Conservation (phyloP, 2,329 filamentous ascomycete species). For the Teratosphaeria zuluensis region DNA sequence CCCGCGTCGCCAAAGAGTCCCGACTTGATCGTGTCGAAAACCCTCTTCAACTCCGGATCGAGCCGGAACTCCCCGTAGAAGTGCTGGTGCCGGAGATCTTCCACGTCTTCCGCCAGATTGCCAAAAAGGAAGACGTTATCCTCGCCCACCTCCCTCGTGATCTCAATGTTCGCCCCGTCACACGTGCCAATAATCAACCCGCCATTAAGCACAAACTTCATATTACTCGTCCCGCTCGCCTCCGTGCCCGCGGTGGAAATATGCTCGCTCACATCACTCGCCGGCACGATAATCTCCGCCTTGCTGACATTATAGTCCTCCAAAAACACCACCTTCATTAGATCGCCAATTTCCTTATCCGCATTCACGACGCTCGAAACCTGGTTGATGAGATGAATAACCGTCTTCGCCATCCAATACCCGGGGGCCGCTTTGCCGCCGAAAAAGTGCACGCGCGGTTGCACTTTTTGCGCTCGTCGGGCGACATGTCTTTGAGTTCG, state of each 20-base stretch:
- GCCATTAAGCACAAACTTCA: slow-evolving; percentile 98
- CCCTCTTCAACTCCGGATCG: slow-evolving; percentile 69
- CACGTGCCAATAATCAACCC: slow-evolving; percentile 96
- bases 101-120: slow-evolving; percentile 89
- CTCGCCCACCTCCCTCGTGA: slow-evolving; percentile 66
- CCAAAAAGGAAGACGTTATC: slow-evolving; percentile 98
- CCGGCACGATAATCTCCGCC: slow-evolving; percentile 90
- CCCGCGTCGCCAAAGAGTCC: slow-evolving; percentile 71
- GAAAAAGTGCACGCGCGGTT: slow-evolving; percentile 87
- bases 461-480: slow-evolving; percentile 78
- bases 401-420: slow-evolving; percentile 99
- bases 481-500: slow-evolving; percentile 71
- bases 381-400: slow-evolving; percentile 86
- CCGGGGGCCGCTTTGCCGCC: slow-evolving; percentile 95
- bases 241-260: slow-evolving; percentile 97
- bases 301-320: slow-evolving; percentile 99
- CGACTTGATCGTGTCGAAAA: slow-evolving; percentile 73
- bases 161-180: slow-evolving; percentile 79
- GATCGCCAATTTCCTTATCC: slow-evolving; percentile 81
- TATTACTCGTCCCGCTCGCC: slow-evolving; percentile 82
- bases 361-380: slow-evolving; percentile 87
- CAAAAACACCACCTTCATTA: slow-evolving; percentile 93
- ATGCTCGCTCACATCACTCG: slow-evolving; percentile 94
- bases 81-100: slow-evolving; percentile 86
- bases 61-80: slow-evolving; percentile 71